A percentile compares a stretch with the other conserved stretches of the same genome.
Evolutionary conservation across 495 filamentous ascomycete species (phyloP).

Genomic region (Trichoderma reesei): DNA sequence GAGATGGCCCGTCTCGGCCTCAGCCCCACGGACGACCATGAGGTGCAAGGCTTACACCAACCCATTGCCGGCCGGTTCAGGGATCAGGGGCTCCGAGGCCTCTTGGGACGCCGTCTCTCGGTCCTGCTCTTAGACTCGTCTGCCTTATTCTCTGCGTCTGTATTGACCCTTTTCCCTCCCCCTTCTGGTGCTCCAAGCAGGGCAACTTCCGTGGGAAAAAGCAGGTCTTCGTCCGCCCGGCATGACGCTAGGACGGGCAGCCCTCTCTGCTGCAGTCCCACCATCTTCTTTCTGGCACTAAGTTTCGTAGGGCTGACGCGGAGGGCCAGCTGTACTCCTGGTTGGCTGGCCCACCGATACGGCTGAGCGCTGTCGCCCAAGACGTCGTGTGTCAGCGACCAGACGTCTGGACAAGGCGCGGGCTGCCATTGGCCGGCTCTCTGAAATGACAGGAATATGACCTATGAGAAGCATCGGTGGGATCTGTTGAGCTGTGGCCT

Average conservation of each 20-base stretch:
- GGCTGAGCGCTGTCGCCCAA: background rate
- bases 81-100: constrained; percentile 7
- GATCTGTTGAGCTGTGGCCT: background rate
- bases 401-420: background rate
- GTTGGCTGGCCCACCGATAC: background rate
- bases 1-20: background rate
- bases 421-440: background rate
- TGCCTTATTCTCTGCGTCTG: background rate
- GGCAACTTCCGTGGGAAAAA: background rate
- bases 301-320: constrained; percentile 8
- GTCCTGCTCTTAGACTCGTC: background rate
- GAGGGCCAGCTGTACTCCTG: constrained; percentile 4
- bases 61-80: background rate
- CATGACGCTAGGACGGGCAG: background rate
- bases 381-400: background rate
- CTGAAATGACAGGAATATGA: constrained; percentile 5
- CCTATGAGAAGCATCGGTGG: constrained; percentile 1
- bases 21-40: background rate
- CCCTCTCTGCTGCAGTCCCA: background rate
- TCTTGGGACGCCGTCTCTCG: background rate
- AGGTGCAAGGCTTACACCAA: background rate
- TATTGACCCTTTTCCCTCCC: background rate
- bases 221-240: background rate
- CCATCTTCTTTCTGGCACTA: constrained; percentile 7
- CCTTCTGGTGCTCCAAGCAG: background rate